Base-by-base conservation (phyloP, 1,139 yeast genomes). In the Sugiyamaella sp. region DNA sequence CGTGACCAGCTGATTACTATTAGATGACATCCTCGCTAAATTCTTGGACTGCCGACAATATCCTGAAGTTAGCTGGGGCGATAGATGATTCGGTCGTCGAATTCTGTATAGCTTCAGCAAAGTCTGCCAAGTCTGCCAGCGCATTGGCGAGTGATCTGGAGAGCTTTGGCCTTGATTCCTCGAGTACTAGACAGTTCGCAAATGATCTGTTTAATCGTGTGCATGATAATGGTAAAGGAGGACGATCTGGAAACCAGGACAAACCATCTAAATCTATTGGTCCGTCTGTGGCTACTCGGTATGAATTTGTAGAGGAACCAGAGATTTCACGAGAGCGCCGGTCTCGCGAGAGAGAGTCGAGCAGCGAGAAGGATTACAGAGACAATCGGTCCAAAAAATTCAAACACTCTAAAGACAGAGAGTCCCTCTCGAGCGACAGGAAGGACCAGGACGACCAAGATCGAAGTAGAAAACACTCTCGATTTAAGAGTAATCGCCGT, bases 31-130 rank as follows among this genome's bases (percentile, higher is more conserved):
- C 49, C 19, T 43, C 49, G 42, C 21, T 52, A 16, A 37, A 56
- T 25, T 52, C 56, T 39, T 67, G 70, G 69, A 60, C 64, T 21
- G 58, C 63, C 19, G 70, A 66, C 56, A 61, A 62, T 46, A 50
- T 66, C 10, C 43, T 57, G 45, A 60, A 58, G 45, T 49, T 65
- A 25, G 51, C 64, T 39, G 71, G 70, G 1, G 66, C 66, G 2
- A 57, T 62, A 21, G 71, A 67, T 55, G 71, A 67, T 43, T 57
- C 63, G 10, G 57, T 66, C 4, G 67, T 66, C 24, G 70, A 65
- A 27, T 66, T 60, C 44, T 67, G 70, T 49, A 52, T 65, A 22
- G 67, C 67, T 4, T 55, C 69, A n/a, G 71, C 70, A 19, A 56
- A 59, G 46, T 50, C 68, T 3, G 62, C 71, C 19, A 62, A 61